Base-by-base conservation (phyloP, 2,329 filamentous ascomycete species). In the Dactylonectria macrodidyma region DNA sequence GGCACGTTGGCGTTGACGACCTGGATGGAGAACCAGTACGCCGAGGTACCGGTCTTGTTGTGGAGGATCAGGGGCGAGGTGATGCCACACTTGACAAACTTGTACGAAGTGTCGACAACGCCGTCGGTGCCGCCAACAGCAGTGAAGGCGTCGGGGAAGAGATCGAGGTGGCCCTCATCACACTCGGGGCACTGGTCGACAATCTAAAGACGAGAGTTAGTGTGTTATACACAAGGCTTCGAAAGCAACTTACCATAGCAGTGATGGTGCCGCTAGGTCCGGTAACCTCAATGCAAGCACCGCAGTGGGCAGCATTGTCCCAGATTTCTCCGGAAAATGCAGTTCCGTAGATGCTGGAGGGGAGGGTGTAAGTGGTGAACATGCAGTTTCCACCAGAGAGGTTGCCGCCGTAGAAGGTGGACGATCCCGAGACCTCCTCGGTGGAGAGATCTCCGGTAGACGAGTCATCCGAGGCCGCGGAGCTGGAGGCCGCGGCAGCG, bases 291-390 rank as follows among this genome's bases (percentile, higher is more conserved):
- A 93, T 80, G 70, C 91, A 93, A 22, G 84, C 81, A 70, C 91
- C 91, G 74, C 91, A 93, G 69, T 88, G 82, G 48, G 81, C 84
- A 2, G 86, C 84, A 59, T 77, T 80, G 58, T 84, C 78, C 91
- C 91, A 93, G 71, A 85, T 86, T 3, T 83, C 80, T 46, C 85
- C 85, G 1, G 90, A 89, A 57, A 90, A 84, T 2, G 91, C 91
- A 10, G 89, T 90, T 62, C 91, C 91, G 73, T 83, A 88, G 63
- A 92, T 78, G 12, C 83, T 82, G 11, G 85, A 82, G 7, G 90
- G 90, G 30, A 92, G 81, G 3, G 85, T 90, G 81, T 91, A 92
- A 58, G 85, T 87, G 8, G 84, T 82, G 83, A 92, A 92, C 12
- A 87, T 89, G 80, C 91, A 93, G 66, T 84, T 85, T 68, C 91